A percentile compares a stretch with the other conserved stretches of the same genome.
These are phyloP conservation scores for Penicillium mononematosum DNA, from an alignment of 495 filamentous ascomycete genomes.

Conservation along the genomic window DNA sequence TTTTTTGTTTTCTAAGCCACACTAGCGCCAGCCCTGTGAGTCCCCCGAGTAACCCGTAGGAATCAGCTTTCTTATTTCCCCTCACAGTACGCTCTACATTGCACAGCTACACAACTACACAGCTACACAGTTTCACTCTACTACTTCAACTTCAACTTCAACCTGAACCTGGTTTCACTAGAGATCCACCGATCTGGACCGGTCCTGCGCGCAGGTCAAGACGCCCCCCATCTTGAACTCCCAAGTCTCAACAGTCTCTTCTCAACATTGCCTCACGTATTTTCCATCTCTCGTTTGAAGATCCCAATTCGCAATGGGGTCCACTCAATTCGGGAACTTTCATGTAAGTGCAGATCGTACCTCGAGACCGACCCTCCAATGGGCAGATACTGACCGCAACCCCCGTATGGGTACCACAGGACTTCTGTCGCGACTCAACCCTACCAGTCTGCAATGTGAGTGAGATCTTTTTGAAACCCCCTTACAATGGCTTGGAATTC, in stretches of 20 bases:
- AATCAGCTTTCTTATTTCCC: neutral
- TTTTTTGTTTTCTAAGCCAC: conserved; percentile 8
- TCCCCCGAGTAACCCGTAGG: conserved; percentile 8
- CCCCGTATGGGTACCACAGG: conserved; percentile 44
- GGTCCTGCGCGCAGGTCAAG: conserved; percentile 35
- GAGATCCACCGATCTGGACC: conserved; percentile 30
- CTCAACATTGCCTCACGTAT: conserved; percentile 15
- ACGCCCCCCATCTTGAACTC: conserved; percentile 20
- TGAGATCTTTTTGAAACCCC: conserved; percentile 21
- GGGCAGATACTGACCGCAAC: conserved; percentile 23
- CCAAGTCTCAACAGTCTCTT: conserved; percentile 3
- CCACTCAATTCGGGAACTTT: conserved; percentile 85
- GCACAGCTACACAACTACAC: neutral
- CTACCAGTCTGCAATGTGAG: conserved; percentile 96
- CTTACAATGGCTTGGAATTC: neutral
- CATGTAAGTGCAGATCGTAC: conserved; percentile 58
- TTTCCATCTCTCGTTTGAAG: conserved; percentile 14
- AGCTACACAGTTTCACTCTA: neutral
- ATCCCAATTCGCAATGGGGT: conserved; percentile 45
- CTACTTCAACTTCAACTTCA: neutral
- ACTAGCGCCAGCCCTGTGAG: conserved; percentile 6
- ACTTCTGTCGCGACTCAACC: conserved; percentile 96
- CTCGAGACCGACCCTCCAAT: conserved; percentile 12
- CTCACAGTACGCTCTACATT: neutral
- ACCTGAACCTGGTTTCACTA: conserved; percentile 2